These are phyloP conservation scores for Haematococcus lacustris DNA, from an alignment of 139 green algal genomes.

Conservation along the genomic window DNA sequence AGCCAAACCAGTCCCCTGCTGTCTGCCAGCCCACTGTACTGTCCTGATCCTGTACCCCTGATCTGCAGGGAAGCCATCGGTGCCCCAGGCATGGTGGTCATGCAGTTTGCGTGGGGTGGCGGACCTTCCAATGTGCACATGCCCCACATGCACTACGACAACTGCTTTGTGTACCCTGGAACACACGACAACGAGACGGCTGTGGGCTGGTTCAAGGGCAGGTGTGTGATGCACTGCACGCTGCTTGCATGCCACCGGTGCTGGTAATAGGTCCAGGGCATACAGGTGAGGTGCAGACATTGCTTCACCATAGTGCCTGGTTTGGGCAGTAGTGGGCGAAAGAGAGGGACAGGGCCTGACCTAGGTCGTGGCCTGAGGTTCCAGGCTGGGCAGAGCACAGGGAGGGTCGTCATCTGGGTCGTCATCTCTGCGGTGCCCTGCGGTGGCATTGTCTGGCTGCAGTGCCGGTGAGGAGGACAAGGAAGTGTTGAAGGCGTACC, in stretches of 20 bases:
- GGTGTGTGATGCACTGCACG: not conserved
- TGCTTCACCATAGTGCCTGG: too few species aligned
- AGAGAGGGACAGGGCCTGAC: too few species aligned
- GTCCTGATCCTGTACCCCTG: too few species aligned
- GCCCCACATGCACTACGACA: conserved; percentile 93
- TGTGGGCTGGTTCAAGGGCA: conserved; percentile 64
- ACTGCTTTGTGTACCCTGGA: conserved; percentile 74
- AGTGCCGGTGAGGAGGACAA: conserved; percentile 37
- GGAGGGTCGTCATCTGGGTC: too few species aligned
- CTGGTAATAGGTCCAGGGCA: too few species aligned
- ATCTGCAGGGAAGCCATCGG: conserved; percentile 61
- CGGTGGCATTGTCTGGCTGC: conserved; percentile 5
- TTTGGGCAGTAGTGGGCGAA: too few species aligned
- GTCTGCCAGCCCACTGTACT: too few species aligned
- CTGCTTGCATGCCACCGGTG: not conserved
- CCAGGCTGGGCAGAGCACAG: too few species aligned
- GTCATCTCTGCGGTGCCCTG: too few species aligned
- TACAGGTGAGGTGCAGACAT: too few species aligned
- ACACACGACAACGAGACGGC: conserved; percentile 98
- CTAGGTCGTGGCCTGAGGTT: too few species aligned
- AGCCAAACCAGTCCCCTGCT: too few species aligned
- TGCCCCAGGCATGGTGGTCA: conserved; percentile 94
- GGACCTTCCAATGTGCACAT: conserved; percentile 87
- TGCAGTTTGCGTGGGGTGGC: conserved; percentile 96
- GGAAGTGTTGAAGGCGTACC: conserved; percentile 61